Conservation (phyloP, 352 stramenopile genomes). For the Sclerospora graminicola region DNA sequence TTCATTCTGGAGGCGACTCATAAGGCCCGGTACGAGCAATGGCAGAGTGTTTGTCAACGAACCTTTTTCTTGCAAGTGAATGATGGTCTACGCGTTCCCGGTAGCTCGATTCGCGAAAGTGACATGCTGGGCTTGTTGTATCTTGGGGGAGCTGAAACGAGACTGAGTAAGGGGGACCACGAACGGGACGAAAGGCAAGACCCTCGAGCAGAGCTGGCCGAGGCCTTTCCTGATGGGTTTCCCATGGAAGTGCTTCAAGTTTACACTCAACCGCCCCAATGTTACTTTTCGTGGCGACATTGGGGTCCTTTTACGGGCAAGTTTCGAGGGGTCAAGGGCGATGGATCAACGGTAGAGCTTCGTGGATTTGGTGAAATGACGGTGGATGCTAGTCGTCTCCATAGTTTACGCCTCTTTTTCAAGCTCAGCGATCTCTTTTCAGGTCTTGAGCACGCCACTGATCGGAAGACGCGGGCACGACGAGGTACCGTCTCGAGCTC, state of each 20-base stretch:
- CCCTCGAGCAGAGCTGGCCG: constrained; percentile 36
- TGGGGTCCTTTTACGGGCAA: constrained; percentile 65
- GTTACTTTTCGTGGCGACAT: constrained; percentile 74
- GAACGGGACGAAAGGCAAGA: constrained; percentile 36
- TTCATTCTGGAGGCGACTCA: constrained; percentile 78
- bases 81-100: constrained; percentile 35
- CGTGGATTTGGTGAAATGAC: constrained; percentile 64
- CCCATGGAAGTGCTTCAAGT: constrained; percentile 74
- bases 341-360: constrained; percentile 47
- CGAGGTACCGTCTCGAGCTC: constrained; percentile 3
- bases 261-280: constrained; percentile 63
- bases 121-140: constrained; percentile 66
- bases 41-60: constrained; percentile 44
- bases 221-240: constrained; percentile 66
- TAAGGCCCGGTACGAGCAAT: constrained; percentile 46
- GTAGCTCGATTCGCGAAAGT: constrained; percentile 34
- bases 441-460: constrained; percentile 25
- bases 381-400: constrained; percentile 40
- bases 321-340: constrained; percentile 50
- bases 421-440: constrained; percentile 51
- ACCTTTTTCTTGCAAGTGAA: constrained; percentile 70
- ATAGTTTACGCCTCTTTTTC: constrained; percentile 53
- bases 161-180: constrained; percentile 17
- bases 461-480: constrained; percentile 10
- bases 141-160: constrained; percentile 28